Conservation (phyloP, 2,329 filamentous ascomycete genomes). For the Aspergillus spinulosporus region DNA sequence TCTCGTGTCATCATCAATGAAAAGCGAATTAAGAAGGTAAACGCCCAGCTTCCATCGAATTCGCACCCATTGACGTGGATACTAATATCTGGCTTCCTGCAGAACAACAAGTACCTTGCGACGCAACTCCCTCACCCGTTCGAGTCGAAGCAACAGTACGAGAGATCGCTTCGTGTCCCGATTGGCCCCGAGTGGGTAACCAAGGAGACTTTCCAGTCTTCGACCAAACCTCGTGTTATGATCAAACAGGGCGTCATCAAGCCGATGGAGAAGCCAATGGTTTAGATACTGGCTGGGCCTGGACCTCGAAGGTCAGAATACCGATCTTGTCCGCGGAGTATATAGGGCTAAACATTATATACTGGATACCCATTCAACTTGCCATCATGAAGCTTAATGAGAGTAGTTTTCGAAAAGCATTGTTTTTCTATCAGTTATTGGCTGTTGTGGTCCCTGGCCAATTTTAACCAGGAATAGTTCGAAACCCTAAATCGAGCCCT, state of each 20-base stretch:
- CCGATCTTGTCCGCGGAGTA: not conserved
- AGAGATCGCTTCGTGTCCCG: conserved; percentile 79
- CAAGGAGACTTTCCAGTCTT: conserved; percentile 87
- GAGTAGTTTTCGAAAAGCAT: too few relatives aligned
- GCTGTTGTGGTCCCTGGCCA: too few relatives aligned
- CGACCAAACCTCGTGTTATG: conserved; percentile 83
- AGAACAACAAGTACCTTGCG: conserved; percentile 87
- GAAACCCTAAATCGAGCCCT: too few relatives aligned
- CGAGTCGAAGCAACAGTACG: conserved; percentile 84
- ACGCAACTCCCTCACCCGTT: conserved; percentile 83
- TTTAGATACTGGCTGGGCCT: conserved; percentile 34
- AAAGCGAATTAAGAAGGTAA: conserved; percentile 82
- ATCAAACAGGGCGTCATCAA: conserved; percentile 88
- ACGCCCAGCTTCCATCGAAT: conserved; percentile 14
- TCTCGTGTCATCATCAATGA: conserved; percentile 89
- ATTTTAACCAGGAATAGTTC: too few relatives aligned
- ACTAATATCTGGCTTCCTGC: conserved; percentile 18
- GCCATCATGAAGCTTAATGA: too few relatives aligned
- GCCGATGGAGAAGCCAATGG: conserved; percentile 76
- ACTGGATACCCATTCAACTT: not conserved
- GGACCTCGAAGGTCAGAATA: not conserved
- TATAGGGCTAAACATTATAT: not conserved
- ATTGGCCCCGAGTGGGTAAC: conserved; percentile 94
- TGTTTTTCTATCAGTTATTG: too few relatives aligned
- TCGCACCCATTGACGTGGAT: not conserved